Evolutionary conservation across 345 rosid species (phyloP).

Genomic region (Salix brachista): DNA sequence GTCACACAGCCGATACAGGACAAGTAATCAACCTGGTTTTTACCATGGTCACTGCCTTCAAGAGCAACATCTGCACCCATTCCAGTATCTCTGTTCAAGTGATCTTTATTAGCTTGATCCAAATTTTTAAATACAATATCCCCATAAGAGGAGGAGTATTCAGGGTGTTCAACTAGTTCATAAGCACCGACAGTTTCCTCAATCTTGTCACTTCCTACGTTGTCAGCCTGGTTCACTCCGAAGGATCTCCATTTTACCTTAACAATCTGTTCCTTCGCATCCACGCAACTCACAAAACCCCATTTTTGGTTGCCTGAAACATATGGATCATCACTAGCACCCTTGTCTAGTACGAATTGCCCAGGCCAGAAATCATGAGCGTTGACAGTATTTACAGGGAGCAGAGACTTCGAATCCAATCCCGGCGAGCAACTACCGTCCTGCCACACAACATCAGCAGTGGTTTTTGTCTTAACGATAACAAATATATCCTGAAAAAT

Average conservation of each 20-base stretch:
- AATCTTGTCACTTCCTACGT: constrained; percentile 23
- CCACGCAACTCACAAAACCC: constrained; percentile 63
- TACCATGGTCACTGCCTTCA: constrained; percentile 16
- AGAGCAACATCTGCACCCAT: constrained; percentile 15
- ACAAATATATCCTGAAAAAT: constrained; percentile 41
- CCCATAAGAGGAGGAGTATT: constrained; percentile 57
- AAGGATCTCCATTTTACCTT: constrained; percentile 61
- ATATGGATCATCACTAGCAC: constrained; percentile 37
- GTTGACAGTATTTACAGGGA: constrained; percentile 55
- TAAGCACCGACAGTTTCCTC: constrained; percentile 80
- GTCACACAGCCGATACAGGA: constrained; percentile 67
- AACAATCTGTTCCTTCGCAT: constrained; percentile 74
- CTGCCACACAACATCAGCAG: constrained; percentile 84
- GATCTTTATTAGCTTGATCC: constrained; percentile 21
- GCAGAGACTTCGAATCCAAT: constrained; percentile 54
- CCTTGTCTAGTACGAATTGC: constrained; percentile 77
- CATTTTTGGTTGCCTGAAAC: constrained; percentile 44
- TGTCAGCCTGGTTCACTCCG: constrained; percentile 28
- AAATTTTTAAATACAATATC: constrained; percentile 61
- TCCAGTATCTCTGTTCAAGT: constrained; percentile 15
- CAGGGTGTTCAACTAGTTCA: constrained; percentile 85
- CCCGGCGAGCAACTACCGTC: constrained; percentile 55
- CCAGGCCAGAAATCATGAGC: constrained; percentile 89
- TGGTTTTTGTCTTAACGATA: constrained; percentile 58
- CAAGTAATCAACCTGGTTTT: constrained; percentile 26